These are phyloP conservation scores for Petunia hybrid DNA, from an alignment of 305 asterid species.

Conservation along the genomic window DNA sequence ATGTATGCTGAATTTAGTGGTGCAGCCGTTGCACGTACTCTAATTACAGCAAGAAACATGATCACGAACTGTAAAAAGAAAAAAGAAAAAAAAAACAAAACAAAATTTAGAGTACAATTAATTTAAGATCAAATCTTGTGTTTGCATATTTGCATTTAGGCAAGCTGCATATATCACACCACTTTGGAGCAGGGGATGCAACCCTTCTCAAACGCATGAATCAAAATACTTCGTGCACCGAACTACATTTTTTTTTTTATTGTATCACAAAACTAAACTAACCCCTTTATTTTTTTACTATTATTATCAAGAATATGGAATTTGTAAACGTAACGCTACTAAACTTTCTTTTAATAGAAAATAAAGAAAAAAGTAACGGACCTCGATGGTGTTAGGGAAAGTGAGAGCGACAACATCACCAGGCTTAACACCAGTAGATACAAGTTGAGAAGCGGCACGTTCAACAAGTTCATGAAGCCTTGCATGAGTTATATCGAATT, in stretches of 20 bases:
- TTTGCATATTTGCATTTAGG: too few species aligned
- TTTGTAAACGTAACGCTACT: neutral
- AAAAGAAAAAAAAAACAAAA: slow-evolving; percentile 8
- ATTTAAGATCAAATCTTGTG: too few species aligned
- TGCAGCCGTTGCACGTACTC: slow-evolving; percentile 91
- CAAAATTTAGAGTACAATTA: neutral
- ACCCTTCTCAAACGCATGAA: too few species aligned
- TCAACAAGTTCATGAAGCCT: slow-evolving; percentile 65
- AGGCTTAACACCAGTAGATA: slow-evolving; percentile 76
- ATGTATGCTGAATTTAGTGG: slow-evolving; percentile 94
- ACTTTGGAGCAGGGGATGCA: too few species aligned
- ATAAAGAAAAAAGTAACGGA: slow-evolving; percentile 21
- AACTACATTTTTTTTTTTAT: too few species aligned
- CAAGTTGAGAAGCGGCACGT: slow-evolving; percentile 68
- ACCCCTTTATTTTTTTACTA: neutral
- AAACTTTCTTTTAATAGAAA: neutral
- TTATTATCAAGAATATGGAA: neutral
- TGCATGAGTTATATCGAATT: slow-evolving; percentile 69
- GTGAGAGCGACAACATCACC: slow-evolving; percentile 91
- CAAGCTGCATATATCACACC: too few species aligned
- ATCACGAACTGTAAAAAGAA: slow-evolving; percentile 68
- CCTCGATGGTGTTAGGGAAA: slow-evolving; percentile 92
- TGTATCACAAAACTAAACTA: neutral
- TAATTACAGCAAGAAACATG: slow-evolving; percentile 81
- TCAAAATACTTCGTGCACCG: too few species aligned